A percentile compares a stretch with the other conserved stretches of the same genome.
Conservation (phyloP, 2,329 filamentous ascomycete species). For the Fusarium kyushuense region DNA sequence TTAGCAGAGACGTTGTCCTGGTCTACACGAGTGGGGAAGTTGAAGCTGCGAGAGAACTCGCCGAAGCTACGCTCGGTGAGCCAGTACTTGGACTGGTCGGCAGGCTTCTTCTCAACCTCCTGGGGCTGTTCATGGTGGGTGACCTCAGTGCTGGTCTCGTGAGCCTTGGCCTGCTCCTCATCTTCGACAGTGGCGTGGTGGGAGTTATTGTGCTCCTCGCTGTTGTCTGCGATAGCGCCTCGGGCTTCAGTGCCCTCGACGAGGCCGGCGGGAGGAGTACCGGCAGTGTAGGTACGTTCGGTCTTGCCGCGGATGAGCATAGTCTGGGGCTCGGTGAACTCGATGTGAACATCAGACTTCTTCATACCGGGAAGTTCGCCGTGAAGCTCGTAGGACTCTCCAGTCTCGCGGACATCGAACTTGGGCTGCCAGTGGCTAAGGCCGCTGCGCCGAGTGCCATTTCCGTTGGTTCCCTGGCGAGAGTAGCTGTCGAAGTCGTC, state of each 20-base stretch:
- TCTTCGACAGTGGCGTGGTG: constrained; percentile 76
- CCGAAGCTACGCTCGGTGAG: constrained; percentile 74
- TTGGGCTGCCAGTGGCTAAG: constrained; percentile 76
- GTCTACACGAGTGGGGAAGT: constrained; percentile 74
- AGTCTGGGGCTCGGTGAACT: constrained; percentile 82
- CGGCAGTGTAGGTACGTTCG: constrained; percentile 72
- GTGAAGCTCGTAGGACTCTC: constrained; percentile 78
- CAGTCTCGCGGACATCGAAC: constrained; percentile 81
- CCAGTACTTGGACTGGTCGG: constrained; percentile 74
- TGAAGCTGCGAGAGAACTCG: constrained; percentile 76
- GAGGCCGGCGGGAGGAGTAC: constrained; percentile 61
- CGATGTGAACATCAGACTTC: constrained; percentile 79
- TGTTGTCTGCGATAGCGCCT: constrained; percentile 57
- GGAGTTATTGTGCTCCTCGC: constrained; percentile 55
- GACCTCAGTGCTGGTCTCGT: constrained; percentile 42
- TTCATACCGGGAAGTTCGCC: constrained; percentile 82
- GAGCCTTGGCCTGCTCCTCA: constrained; percentile 51
- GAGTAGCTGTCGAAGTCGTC: constrained; percentile 72
- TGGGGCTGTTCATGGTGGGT: constrained; percentile 44
- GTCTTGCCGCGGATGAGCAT: constrained; percentile 76
- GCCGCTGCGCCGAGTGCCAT: constrained; percentile 42
- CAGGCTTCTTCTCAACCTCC: constrained; percentile 50
- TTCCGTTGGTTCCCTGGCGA: constrained; percentile 49
- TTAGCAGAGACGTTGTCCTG: constrained; percentile 70
- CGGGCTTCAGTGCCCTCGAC: constrained; percentile 58